Evolutionary conservation across 257 asterid species (phyloP).

Genomic region (Nemophila menziesii): DNA sequence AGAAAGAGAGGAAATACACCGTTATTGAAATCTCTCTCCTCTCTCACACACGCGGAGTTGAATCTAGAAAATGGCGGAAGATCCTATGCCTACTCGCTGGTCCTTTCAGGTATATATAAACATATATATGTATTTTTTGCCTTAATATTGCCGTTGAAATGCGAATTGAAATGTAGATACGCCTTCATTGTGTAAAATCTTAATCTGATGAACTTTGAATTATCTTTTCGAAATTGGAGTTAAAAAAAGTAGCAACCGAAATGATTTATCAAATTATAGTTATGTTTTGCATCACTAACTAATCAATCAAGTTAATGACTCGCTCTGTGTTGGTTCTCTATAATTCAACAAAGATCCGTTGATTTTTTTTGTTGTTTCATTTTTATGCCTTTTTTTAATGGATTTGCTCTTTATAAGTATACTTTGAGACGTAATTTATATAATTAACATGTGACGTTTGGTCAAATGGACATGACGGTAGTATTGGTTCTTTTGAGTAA

Average conservation of each 20-base stretch:
- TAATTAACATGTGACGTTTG: too few species aligned
- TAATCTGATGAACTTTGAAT: not conserved
- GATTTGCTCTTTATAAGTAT: too few species aligned
- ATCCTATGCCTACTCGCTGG: conserved; percentile 91
- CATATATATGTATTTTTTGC: conserved; percentile 5
- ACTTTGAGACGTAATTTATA: too few species aligned
- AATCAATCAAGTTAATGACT: not conserved
- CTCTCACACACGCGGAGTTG: conserved; percentile 2
- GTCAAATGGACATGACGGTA: too few species aligned
- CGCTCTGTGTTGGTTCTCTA: too few species aligned
- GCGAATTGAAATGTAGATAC: not conserved
- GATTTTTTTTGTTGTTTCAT: not conserved
- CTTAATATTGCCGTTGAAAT: not conserved
- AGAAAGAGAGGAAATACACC: conserved; percentile 4
- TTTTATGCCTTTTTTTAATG: too few species aligned
- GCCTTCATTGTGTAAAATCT: not conserved
- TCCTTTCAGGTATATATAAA: conserved; percentile 51
- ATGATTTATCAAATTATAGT: not conserved
- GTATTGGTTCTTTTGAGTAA: too few species aligned
- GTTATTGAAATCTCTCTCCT: conserved; percentile 2
- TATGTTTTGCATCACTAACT: not conserved
- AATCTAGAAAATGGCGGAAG: conserved; percentile 50
- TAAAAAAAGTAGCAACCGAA: not conserved
- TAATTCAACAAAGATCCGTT: too few species aligned
- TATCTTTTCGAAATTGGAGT: not conserved